Conservation (phyloP, 345 rosid species). For the Draba incana region DNA sequence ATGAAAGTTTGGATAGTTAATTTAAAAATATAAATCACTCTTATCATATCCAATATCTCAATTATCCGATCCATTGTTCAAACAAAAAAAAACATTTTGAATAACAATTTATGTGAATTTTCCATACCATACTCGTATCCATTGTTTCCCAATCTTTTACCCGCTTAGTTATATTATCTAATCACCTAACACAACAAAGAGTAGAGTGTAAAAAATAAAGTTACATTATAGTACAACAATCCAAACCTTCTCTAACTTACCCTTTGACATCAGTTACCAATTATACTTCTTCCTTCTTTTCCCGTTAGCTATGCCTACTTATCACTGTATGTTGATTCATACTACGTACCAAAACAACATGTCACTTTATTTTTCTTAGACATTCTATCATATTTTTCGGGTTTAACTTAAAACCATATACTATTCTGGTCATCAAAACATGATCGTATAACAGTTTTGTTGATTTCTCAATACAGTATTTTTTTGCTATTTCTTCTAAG, state of each 20-base stretch:
- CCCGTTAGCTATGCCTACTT: conserved; percentile 37
- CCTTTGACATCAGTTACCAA: conserved; percentile 39
- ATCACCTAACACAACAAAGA: conserved; percentile 22
- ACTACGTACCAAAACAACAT: conserved; percentile 31
- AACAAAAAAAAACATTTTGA: no score
- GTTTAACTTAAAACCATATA: background rate
- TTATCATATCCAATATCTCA: background rate
- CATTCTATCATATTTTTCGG: background rate
- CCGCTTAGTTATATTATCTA: background rate
- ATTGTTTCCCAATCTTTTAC: no score
- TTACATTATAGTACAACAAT: conserved; percentile 21
- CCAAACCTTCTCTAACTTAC: conserved; percentile 37
- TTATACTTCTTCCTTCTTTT: conserved; percentile 15
- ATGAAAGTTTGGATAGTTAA: background rate
- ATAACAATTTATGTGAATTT: no score
- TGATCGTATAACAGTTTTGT: background rate
- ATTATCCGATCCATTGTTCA: background rate
- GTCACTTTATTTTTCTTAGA: background rate
- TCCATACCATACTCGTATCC: no score
- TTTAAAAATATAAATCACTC: background rate
- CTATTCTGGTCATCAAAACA: background rate
- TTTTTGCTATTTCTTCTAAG: background rate
- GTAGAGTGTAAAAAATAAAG: background rate
- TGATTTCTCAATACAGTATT: background rate
- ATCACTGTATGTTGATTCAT: conserved; percentile 32